Evolutionary conservation across 176 grass and related monocot species (phyloP), one percentile per base, ranked within the genome.

Genomic region (Cenchrus americanus): DNA sequence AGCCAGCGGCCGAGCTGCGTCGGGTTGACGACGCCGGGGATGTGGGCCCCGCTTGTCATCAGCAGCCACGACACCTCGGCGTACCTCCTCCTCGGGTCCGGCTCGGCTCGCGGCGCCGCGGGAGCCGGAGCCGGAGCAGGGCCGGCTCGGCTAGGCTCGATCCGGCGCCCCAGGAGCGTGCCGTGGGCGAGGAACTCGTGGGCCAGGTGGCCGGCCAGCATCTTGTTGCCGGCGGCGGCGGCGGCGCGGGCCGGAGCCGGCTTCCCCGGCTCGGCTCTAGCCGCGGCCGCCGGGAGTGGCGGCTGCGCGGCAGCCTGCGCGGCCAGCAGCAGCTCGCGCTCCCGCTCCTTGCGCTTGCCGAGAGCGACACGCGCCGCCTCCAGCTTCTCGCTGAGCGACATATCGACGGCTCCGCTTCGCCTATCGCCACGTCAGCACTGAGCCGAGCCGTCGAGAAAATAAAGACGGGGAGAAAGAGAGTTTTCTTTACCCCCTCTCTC

Each of bases 1-100:
- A 98, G 93, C 96, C 93, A 98, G 2, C 73, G 77, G 46, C 41
- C 91, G 62, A 95, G 93, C 87, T 98, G 89, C n/a, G 93, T 83
- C 22, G 96, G 96, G 84, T 98, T 98, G 75, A 98, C 85, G 76
- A 98, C 83, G 74, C 89, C 91, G n/a, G 93, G 78, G 70, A 93
- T 47, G 79, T 88, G 91, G 80, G 86, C 87, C 85, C 87, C 89
- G 30, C 75, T 72, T 0, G 76, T 7, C 87, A 85, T 86, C 7
- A 93, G 84, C n/a, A 95, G 78, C 81, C 81, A 83, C 14, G 93
- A 87, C 48, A 90, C 61, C 52, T 95, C 91, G 3, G 72, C 27
- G 80, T 95, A 95, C 69, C 70, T 65, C 62, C 76, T 49, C 22
- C 34, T 79, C 67, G 77, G 53, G 65, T 87, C 85, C 44, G 82